Conservation (phyloP, 2,329 filamentous ascomycete genomes). For the Colletotrichum truncatum region DNA sequence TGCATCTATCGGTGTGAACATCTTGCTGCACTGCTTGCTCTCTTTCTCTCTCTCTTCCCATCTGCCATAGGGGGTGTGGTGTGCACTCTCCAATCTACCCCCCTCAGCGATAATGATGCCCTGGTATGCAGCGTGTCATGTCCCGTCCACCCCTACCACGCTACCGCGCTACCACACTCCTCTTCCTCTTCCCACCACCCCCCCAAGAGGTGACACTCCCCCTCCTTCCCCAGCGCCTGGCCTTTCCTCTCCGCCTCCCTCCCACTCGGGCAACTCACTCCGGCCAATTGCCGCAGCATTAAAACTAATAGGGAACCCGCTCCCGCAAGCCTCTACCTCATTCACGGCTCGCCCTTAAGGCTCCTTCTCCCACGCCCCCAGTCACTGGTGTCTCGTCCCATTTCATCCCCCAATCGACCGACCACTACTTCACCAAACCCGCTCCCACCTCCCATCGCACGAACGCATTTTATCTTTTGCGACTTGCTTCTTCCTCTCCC, state of each 20-base stretch:
- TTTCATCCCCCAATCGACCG: neutral
- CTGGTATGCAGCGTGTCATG: neutral
- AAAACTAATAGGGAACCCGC: conserved; percentile 27
- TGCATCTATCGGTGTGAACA: no score
- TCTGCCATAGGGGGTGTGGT: neutral
- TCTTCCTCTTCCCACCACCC: no score
- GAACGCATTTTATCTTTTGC: conserved; percentile 1
- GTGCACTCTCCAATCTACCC: no score
- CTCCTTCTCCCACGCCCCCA: conserved; percentile 12
- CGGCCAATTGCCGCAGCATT: conserved; percentile 30
- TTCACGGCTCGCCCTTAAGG: neutral
- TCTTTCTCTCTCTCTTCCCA: no score
- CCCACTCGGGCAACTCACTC: conserved; percentile 8
- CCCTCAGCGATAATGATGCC: neutral
- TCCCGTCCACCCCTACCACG: no score
- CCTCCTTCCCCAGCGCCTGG: neutral
- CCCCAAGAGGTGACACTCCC: neutral
- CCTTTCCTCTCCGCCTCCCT: neutral
- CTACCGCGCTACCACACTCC: no score
- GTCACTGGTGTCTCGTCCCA: neutral
- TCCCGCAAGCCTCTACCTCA: neutral
- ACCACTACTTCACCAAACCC: conserved; percentile 12
- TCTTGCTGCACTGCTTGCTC: no score
- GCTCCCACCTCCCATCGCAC: conserved; percentile 14
- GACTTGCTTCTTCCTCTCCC: neutral